These are phyloP conservation scores for Plantago elongata DNA, from an alignment of 257 asterid genomes.

Conservation along the genomic window DNA sequence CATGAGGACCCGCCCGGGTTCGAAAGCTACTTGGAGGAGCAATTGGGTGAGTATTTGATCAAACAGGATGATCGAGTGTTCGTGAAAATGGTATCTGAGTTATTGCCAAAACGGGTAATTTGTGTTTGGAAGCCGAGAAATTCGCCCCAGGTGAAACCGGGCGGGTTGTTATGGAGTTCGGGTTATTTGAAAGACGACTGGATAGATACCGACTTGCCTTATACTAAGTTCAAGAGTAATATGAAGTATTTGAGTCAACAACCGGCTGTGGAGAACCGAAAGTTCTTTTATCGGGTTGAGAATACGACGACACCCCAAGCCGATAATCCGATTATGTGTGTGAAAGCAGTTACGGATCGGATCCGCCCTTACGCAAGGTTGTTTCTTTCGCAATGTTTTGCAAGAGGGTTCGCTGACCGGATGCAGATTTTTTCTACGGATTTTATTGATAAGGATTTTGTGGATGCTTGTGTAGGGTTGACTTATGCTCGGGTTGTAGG, in stretches of 20 bases:
- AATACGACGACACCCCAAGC: slow-evolving; percentile 89
- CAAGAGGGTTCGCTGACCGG: slow-evolving; percentile 41
- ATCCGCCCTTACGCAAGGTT: slow-evolving; percentile 65
- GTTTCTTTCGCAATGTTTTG: slow-evolving; percentile 47
- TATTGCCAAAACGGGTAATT: slow-evolving; percentile 68
- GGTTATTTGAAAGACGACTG: slow-evolving; percentile 68
- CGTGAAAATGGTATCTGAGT: slow-evolving; percentile 47
- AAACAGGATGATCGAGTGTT: slow-evolving; percentile 62
- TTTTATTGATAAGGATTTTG: slow-evolving; percentile 75
- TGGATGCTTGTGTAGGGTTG: slow-evolving; percentile 72
- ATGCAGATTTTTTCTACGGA: slow-evolving; percentile 77
- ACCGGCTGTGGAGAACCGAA: slow-evolving; percentile 39
- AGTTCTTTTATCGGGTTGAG: slow-evolving; percentile 78
- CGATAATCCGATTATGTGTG: slow-evolving; percentile 79
- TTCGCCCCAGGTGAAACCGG: slow-evolving; percentile 43
- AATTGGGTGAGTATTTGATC: slow-evolving; percentile 62
- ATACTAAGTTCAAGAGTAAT: slow-evolving; percentile 78
- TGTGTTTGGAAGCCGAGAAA: slow-evolving; percentile 88
- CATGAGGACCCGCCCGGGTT: slow-evolving; percentile 83
- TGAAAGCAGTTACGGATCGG: slow-evolving; percentile 67
- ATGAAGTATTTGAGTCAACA: slow-evolving; percentile 59
- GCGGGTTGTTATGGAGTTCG: slow-evolving; percentile 59
- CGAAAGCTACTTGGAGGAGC: slow-evolving; percentile 50
- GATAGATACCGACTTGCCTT: slow-evolving; percentile 83
- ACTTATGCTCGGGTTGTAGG: slow-evolving; percentile 69